A percentile compares a stretch with the other conserved stretches of the same genome.
Evolutionary conservation across 2,329 filamentous ascomycete species (phyloP).

Genomic region (Diatrype stigma): DNA sequence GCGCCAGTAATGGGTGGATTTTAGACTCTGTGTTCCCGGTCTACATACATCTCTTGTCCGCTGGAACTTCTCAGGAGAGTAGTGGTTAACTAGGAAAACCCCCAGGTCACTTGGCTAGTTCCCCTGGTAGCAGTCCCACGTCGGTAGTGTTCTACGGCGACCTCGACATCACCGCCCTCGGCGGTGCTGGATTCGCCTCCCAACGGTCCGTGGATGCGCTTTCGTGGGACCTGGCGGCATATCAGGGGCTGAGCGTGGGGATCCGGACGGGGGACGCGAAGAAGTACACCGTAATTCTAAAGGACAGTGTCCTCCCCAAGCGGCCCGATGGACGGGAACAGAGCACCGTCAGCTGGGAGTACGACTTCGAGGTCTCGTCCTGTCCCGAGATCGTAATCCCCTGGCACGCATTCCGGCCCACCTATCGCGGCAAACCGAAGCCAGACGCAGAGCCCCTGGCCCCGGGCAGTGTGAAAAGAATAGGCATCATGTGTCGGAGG

Average conservation of each 20-base stretch:
- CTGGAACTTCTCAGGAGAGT: not conserved
- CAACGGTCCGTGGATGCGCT: constrained; percentile 62
- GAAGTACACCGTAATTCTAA: constrained; percentile 69
- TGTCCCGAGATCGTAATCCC: constrained; percentile 48
- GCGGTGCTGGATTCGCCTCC: constrained; percentile 78
- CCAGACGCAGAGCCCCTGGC: constrained; percentile 58
- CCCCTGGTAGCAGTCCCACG: constrained; percentile 8
- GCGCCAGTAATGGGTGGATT: not conserved
- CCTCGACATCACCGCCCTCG: constrained; percentile 70
- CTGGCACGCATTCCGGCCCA: constrained; percentile 65
- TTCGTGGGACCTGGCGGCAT: constrained; percentile 59
- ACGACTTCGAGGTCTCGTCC: constrained; percentile 52
- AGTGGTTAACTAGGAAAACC: not conserved
- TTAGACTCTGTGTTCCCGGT: not conserved
- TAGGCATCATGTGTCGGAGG: constrained; percentile 81
- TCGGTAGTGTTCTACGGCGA: constrained; percentile 56
- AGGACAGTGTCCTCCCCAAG: constrained; percentile 59
- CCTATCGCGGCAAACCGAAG: constrained; percentile 66
- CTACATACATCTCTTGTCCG: not conserved
- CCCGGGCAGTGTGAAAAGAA: constrained; percentile 54
- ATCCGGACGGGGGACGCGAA: constrained; percentile 56
- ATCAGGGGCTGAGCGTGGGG: constrained; percentile 56
- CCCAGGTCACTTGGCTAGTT: not conserved
- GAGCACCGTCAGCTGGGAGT: constrained; percentile 70
- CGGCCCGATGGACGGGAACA: constrained; percentile 65